Conservation (phyloP, 805 yeast genomes). For the Wickerhamomyces tratensis region DNA sequence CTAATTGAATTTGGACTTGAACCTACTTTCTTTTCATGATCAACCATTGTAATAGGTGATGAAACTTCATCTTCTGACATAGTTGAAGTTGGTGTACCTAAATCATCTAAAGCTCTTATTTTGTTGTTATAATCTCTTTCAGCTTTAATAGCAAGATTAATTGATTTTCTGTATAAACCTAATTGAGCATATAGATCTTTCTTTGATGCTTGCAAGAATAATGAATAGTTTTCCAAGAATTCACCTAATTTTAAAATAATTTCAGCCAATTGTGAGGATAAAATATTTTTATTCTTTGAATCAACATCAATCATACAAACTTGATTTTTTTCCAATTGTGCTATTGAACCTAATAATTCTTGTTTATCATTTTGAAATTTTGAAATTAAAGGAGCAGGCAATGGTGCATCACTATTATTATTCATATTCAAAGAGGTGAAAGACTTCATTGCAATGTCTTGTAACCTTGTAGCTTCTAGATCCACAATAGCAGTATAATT, state of each 20-base stretch:
- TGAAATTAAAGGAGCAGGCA: not conserved
- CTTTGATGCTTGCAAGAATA: slow-evolving; percentile 5
- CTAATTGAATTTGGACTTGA: no score
- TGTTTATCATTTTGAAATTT: not conserved
- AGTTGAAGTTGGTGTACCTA: not conserved
- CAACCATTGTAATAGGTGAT: not conserved
- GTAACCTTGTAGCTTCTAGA: slow-evolving; percentile 5
- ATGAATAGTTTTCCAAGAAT: slow-evolving; percentile 14
- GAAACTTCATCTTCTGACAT: not conserved
- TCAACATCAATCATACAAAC: not conserved
- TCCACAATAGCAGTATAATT: slow-evolving; percentile 12
- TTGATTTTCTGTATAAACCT: slow-evolving; percentile 5
- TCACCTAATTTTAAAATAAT: slow-evolving; percentile 8
- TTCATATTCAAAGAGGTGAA: slow-evolving; percentile 1
- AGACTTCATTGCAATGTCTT: slow-evolving; percentile 2
- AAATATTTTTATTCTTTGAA: not conserved
- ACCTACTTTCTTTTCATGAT: no score
- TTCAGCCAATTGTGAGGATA: slow-evolving; percentile 7
- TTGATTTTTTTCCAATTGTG: not conserved
- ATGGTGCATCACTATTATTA: not conserved
- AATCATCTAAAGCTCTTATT: slow-evolving; percentile 9
- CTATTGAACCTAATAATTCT: not conserved
- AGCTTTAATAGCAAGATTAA: slow-evolving; percentile 1
- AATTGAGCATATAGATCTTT: slow-evolving; percentile 4
- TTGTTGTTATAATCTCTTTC: slow-evolving; percentile 9